Evolutionary conservation across 129 eudicot species (phyloP).

Genomic region (Flaveria robusta): DNA sequence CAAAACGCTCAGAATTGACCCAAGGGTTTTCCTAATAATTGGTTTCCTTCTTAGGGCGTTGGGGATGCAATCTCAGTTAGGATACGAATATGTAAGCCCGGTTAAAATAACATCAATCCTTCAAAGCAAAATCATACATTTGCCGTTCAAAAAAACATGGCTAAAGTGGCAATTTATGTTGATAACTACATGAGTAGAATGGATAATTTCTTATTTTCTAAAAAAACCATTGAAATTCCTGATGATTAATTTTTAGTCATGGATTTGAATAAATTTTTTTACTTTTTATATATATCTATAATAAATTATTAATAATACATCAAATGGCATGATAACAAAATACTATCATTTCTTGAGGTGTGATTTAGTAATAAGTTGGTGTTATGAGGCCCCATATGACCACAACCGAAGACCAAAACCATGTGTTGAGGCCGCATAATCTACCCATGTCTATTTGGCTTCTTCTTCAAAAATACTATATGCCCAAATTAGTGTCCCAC

Average conservation of each 20-base stretch:
- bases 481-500: slow-evolving; percentile 33
- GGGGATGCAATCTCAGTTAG: no score
- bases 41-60: no score
- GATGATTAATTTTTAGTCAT: not conserved
- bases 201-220: not conserved
- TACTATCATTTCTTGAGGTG: not conserved
- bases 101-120: no score
- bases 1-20: no score
- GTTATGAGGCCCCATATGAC: slow-evolving; percentile 31
- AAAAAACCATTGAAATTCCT: not conserved
- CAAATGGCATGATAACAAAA: not conserved
- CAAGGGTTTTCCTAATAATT: no score
- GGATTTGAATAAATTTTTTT: not conserved
- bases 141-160: no score
- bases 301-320: not conserved
- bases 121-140: no score
- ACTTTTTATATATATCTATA: not conserved
- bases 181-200: not conserved
- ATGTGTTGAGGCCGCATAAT: slow-evolving; percentile 23
- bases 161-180: not conserved
- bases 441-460: slow-evolving; percentile 34
- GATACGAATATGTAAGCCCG: no score
- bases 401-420: slow-evolving; percentile 24
- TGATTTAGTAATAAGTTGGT: not conserved
- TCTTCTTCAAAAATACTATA: slow-evolving; percentile 31